These are phyloP conservation scores for Theileria equi DNA, from an alignment of 169 alveolate genomes.

Conservation along the genomic window DNA sequence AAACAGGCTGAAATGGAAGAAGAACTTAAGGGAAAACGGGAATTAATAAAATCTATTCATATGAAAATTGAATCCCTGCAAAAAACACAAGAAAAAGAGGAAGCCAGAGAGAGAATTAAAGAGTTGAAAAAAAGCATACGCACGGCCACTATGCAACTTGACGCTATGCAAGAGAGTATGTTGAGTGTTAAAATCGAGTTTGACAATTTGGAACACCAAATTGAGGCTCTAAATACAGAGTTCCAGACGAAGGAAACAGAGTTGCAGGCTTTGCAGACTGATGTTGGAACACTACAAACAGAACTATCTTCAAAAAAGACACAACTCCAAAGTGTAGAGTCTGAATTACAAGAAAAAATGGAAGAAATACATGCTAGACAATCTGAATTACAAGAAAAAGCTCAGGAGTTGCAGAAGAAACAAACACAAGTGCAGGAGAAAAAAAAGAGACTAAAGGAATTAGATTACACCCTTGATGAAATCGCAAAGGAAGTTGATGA, in stretches of 20 bases:
- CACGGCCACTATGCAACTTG: conserved; percentile 38
- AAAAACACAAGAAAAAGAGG: conserved; percentile 60
- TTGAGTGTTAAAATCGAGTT: conserved; percentile 57
- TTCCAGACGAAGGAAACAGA: conserved; percentile 49
- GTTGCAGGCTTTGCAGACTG: conserved; percentile 38
- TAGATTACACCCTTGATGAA: conserved; percentile 65
- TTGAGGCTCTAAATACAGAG: conserved; percentile 62
- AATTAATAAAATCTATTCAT: conserved; percentile 43
- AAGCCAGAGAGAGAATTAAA: conserved; percentile 57
- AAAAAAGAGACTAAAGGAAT: conserved; percentile 61
- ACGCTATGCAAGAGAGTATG: conserved; percentile 57
- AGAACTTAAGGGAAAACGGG: conserved; percentile 51
- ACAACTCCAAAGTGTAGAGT: conserved; percentile 41
- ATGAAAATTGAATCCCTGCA: conserved; percentile 60
- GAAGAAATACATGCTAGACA: conserved; percentile 57
- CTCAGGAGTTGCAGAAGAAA: conserved; percentile 57
- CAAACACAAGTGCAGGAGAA: conserved; percentile 61
- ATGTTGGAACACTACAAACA: conserved; percentile 39
- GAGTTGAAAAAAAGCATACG: conserved; percentile 63
- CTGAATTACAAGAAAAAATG: conserved; percentile 50
- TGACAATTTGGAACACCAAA: conserved; percentile 56
- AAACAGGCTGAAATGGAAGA: conserved; percentile 32
- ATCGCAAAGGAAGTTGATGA: conserved; percentile 53
- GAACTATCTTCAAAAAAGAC: conserved; percentile 24
- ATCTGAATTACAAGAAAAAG: conserved; percentile 51